Conservation (phyloP, 192 early-diverging fungal species). For the Entomortierella chlamydospora region DNA sequence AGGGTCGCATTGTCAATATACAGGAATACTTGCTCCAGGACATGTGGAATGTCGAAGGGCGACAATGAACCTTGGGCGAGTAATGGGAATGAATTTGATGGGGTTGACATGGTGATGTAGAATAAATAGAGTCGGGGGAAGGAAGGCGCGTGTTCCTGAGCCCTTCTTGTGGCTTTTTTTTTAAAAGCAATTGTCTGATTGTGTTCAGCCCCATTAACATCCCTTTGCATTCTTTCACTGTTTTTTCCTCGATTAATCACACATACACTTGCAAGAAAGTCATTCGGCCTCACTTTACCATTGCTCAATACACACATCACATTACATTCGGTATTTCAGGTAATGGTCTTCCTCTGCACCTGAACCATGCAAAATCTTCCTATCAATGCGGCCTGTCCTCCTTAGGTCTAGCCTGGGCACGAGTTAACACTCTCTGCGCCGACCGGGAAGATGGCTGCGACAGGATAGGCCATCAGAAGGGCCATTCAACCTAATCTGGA, state of each 20-base stretch:
- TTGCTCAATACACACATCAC: too few species aligned
- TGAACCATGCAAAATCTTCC: slow-evolving; percentile 38
- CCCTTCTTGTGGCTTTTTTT: too few species aligned
- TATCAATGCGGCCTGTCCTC: slow-evolving; percentile 33
- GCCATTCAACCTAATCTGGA: slow-evolving; percentile 28
- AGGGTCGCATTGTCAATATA: too few species aligned
- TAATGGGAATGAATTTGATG: too few species aligned
- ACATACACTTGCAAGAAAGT: background rate
- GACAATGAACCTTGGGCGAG: too few species aligned
- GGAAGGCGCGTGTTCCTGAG: too few species aligned
- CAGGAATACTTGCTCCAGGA: too few species aligned
- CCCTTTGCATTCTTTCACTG: slow-evolving; percentile 14
- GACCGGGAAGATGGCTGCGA: slow-evolving; percentile 25
- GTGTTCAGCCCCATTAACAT: slow-evolving; percentile 4
- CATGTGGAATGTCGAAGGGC: too few species aligned
- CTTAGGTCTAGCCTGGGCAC: slow-evolving; percentile 29
- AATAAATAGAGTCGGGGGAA: too few species aligned
- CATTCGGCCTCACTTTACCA: background rate
- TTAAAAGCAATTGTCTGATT: background rate
- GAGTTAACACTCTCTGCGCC: slow-evolving; percentile 29
- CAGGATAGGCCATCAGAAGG: slow-evolving; percentile 21
- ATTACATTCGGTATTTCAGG: too few species aligned
- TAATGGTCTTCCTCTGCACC: slow-evolving; percentile 23
- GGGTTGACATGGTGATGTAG: too few species aligned
- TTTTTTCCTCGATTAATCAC: slow-evolving; percentile 8